A percentile compares a stretch with the other conserved stretches of the same genome.
Evolutionary conservation across 768 basidiomycete genomes (phyloP).

Genomic region (Lactifluus volemus): DNA sequence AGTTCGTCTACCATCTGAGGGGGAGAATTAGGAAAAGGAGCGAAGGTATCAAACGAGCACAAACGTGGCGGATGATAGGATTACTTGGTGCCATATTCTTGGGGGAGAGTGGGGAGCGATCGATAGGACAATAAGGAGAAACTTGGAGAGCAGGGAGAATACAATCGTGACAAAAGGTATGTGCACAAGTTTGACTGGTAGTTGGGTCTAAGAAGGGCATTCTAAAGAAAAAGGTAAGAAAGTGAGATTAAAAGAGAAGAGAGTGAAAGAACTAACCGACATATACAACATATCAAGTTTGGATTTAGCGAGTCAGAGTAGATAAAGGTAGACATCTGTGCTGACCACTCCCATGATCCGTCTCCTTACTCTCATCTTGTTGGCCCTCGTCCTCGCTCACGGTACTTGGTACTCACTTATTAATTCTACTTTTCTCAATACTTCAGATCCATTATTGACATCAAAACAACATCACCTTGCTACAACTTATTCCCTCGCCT

Average conservation of each 20-base stretch:
- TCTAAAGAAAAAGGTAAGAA: slow-evolving; percentile 25
- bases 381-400: slow-evolving; percentile 41
- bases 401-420: slow-evolving; percentile 62
- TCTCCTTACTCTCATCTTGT: slow-evolving; percentile 28
- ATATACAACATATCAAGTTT: slow-evolving; percentile 19
- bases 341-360: not conserved
- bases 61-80: slow-evolving; percentile 66
- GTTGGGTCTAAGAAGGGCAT: slow-evolving; percentile 70
- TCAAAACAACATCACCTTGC: slow-evolving; percentile 62
- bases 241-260: not conserved
- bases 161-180: slow-evolving; percentile 84
- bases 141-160: slow-evolving; percentile 61
- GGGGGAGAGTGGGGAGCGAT: slow-evolving; percentile 56
- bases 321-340: slow-evolving; percentile 1
- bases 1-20: slow-evolving; percentile 76
- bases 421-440: slow-evolving; percentile 70
- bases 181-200: slow-evolving; percentile 66
- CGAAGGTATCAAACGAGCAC: slow-evolving; percentile 23
- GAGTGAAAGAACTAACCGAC: slow-evolving; percentile 1
- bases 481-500: slow-evolving; percentile 62
- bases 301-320: slow-evolving; percentile 15
- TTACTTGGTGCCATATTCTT: slow-evolving; percentile 59
- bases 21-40: not conserved
- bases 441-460: slow-evolving; percentile 66
- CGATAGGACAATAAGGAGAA: slow-evolving; percentile 73